Percentiles rank a stretch among this genome's conserved stretches.
These are phyloP conservation scores for Ramaria rubella DNA, from an alignment of 768 basidiomycete species.

Conservation along the genomic window DNA sequence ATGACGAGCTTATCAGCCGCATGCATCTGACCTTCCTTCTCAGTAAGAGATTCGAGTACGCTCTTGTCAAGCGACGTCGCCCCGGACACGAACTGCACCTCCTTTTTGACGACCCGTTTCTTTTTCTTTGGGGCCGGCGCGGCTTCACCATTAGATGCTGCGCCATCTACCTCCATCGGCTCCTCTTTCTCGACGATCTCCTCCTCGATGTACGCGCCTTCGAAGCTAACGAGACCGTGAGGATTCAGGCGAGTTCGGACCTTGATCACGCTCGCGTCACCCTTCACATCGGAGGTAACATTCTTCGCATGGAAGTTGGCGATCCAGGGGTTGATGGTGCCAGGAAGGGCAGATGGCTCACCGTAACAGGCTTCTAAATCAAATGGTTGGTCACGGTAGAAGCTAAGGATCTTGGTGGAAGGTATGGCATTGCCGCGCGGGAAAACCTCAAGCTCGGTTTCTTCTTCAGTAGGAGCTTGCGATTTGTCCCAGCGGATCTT, in stretches of 20 bases:
- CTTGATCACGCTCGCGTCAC: slow-evolving; percentile 78
- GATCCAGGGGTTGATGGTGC: slow-evolving; percentile 79
- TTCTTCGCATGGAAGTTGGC: slow-evolving; percentile 75
- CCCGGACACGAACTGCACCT: slow-evolving; percentile 64
- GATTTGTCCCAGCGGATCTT: slow-evolving; percentile 81
- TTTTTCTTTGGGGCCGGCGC: slow-evolving; percentile 71
- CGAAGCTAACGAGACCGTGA: slow-evolving; percentile 84
- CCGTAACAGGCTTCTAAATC: slow-evolving; percentile 83
- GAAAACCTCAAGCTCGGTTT: slow-evolving; percentile 85
- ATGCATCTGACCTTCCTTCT: slow-evolving; percentile 86
- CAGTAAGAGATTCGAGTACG: slow-evolving; percentile 57
- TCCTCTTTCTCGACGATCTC: slow-evolving; percentile 51
- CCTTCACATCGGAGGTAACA: slow-evolving; percentile 54
- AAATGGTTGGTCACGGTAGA: slow-evolving; percentile 86
- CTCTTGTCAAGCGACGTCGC: slow-evolving; percentile 59
- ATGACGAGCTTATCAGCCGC: slow-evolving; percentile 90
- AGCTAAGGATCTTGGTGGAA: slow-evolving; percentile 92
- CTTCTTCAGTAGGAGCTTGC: slow-evolving; percentile 70
- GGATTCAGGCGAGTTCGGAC: slow-evolving; percentile 84
- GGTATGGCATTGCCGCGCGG: slow-evolving; percentile 79
- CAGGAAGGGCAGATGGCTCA: slow-evolving; percentile 64
- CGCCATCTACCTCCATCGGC: slow-evolving; percentile 60
- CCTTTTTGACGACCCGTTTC: slow-evolving; percentile 76
- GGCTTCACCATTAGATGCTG: slow-evolving; percentile 37
- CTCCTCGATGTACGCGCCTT: slow-evolving; percentile 80